Evolutionary conservation across 2,329 filamentous ascomycete genomes (phyloP), one percentile per base, ranked within the genome.

Genomic region (Botrytis sinoallii): DNA sequence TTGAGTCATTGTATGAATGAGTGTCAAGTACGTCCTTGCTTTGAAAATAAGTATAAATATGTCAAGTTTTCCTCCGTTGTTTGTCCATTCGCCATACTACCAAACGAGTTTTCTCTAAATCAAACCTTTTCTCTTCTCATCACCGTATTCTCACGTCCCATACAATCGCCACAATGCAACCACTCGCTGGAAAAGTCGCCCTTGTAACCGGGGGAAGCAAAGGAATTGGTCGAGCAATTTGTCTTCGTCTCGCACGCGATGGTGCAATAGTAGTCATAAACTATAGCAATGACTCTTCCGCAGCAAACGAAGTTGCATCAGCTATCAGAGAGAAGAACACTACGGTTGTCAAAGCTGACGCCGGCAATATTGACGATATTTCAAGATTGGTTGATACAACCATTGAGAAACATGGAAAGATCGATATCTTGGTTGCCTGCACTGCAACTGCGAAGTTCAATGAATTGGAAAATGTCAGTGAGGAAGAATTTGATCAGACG

Each of bases 201-300:
- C 68, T 80, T 22, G 66, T 85, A 60, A 78, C 81, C 25, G 82
- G 82, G 59, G 85, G 84, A 72, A 86, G 86, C 72, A 88, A 88
- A 77, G 89, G 89, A 74, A 90, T 91, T 75, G 89, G 89, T 42
- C 84, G 85, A 72, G 87, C 88, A 73, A 88, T 88, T 71, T 88
- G 88, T 75, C 85, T 88, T 72, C 85, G 86, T 74, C 86, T 90
- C 59, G 87, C 87, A 78, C 82, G 84, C 74, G 85, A 86, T 70
- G 89, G 89, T 46, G 87, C 86, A 77, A 86, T 83, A 76, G 86
- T 91, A 55, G 83, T 90, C 60, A 83, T 91, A 76, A 90, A 90
- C 81, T 91, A 90, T 82, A 80, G 83, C 32, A 83, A 82, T 63
- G 84, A 88, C 78, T 74, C 81, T 48, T 76, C 79, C 4, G 81